Percentiles rank a stretch among this genome's conserved stretches.
phyloP scores from a whole-genome alignment of 257 asterid species.

The Solanum piurae region DNA sequence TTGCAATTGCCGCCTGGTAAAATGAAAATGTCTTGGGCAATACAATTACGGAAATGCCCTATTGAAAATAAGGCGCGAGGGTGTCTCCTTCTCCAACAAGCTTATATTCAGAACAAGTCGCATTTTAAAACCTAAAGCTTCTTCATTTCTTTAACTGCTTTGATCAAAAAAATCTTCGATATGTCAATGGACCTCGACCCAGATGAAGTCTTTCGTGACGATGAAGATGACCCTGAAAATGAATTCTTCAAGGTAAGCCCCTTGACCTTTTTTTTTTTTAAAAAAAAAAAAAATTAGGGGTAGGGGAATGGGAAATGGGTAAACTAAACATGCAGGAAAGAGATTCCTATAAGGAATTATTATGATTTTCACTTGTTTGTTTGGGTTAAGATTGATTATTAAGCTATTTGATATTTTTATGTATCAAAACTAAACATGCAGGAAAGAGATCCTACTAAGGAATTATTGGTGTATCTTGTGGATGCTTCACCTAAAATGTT shows the following conservation, averaged over 20 bases:
- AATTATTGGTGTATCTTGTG: slow-evolving; percentile 62
- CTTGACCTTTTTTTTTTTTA: not conserved
- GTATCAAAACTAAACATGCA: slow-evolving; percentile 14
- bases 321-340: slow-evolving; percentile 33
- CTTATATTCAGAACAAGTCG: not conserved
- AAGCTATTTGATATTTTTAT: slow-evolving; percentile 14
- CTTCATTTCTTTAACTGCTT: not conserved
- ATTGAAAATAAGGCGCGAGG: not conserved
- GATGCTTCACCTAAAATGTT: slow-evolving; percentile 98
- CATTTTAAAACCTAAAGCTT: not conserved
- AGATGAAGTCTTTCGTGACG: slow-evolving; percentile 85
- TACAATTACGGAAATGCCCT: not conserved
- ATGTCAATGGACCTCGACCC: slow-evolving; percentile 74
- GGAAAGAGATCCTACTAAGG: slow-evolving; percentile 62
- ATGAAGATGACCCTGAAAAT: slow-evolving; percentile 59
- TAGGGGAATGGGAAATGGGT: not conserved
- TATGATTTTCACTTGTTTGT: not conserved
- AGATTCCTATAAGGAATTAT: slow-evolving; percentile 19
- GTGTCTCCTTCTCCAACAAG: not conserved
- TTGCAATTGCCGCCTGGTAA: not conserved
- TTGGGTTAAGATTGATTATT: not conserved
- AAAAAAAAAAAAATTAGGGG: not conserved
- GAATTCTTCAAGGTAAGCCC: slow-evolving; percentile 39
- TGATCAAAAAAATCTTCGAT: not conserved
- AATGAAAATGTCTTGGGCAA: not conserved